These are phyloP conservation scores for Echria macrotheca DNA, from an alignment of 495 filamentous ascomycete genomes.

Conservation along the genomic window DNA sequence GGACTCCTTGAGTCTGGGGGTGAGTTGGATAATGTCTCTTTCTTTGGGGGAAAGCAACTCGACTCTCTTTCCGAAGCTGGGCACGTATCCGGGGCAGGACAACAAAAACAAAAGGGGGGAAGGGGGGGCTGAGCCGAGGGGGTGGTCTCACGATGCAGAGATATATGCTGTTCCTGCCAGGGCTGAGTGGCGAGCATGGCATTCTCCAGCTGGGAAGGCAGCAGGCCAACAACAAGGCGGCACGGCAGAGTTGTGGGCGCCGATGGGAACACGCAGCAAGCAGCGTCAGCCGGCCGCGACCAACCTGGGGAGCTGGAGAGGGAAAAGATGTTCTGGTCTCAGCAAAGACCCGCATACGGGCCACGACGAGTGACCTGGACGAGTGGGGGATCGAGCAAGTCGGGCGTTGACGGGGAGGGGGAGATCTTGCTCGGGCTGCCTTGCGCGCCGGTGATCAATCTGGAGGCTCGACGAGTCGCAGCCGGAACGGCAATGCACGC, in stretches of 20 bases:
- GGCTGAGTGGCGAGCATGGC: slow-evolving; percentile 26
- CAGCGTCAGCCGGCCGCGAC: slow-evolving; percentile 7
- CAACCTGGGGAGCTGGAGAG: slow-evolving; percentile 18
- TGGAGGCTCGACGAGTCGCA: slow-evolving; percentile 4
- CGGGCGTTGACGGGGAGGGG: slow-evolving; percentile 19
- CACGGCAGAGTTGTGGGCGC: slow-evolving; percentile 12
- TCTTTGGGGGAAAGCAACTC: slow-evolving; percentile 10
- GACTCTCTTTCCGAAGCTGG: slow-evolving; percentile 6
- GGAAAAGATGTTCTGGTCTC: slow-evolving; percentile 9
- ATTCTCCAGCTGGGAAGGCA: slow-evolving; percentile 18
- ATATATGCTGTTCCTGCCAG: slow-evolving; percentile 22
- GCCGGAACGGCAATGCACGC: not conserved
- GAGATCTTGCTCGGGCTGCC: no score
- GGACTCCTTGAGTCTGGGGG: slow-evolving; percentile 8
- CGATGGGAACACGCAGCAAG: slow-evolving; percentile 11
- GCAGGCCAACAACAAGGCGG: slow-evolving; percentile 8
- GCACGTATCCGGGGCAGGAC: slow-evolving; percentile 3
- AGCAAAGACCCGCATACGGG: slow-evolving; percentile 24
- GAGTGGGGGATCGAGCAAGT: slow-evolving; percentile 13
- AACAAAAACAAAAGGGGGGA: slow-evolving; percentile 8
- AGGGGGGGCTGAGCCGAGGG: slow-evolving; percentile 3
- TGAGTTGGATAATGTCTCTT: slow-evolving; percentile 2
- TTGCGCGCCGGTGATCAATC: slow-evolving; percentile 8
- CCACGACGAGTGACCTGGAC: slow-evolving; percentile 22
- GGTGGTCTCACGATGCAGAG: slow-evolving; percentile 23